These are phyloP conservation scores for Exophiala phaeomuriformis DNA, from an alignment of 2,329 filamentous ascomycete species.

Conservation along the genomic window DNA sequence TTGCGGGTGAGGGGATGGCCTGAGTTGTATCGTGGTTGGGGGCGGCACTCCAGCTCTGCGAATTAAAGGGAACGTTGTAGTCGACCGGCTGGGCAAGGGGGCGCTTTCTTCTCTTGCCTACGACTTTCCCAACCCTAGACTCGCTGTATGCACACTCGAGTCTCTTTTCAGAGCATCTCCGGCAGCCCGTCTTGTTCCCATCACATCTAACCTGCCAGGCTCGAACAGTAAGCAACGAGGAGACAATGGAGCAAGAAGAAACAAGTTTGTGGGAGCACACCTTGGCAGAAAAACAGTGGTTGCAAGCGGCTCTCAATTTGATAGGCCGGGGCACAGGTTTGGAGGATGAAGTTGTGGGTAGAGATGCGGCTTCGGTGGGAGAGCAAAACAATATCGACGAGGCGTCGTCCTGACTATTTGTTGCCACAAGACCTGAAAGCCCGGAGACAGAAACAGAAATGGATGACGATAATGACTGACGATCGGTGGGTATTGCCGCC, in stretches of 20 bases:
- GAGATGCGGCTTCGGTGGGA: slow-evolving; percentile 6
- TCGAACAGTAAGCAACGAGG: not conserved
- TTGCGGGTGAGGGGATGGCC: slow-evolving; percentile 24
- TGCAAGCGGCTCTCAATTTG: slow-evolving; percentile 26
- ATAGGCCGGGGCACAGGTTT: slow-evolving; percentile 22
- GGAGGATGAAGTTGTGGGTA: slow-evolving; percentile 5
- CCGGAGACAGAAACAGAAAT: not conserved
- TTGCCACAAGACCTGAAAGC: not conserved
- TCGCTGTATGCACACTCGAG: slow-evolving; percentile 27
- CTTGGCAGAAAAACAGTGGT: slow-evolving; percentile 27
- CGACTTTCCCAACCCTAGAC: slow-evolving; percentile 26
- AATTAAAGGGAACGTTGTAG: slow-evolving; percentile 14
- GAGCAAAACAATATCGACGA: not conserved
- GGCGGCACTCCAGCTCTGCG: slow-evolving; percentile 10
- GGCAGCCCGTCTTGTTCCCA: slow-evolving; percentile 26
- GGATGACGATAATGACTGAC: not conserved
- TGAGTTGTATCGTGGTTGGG: slow-evolving; percentile 13
- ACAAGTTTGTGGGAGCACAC: slow-evolving; percentile 4
- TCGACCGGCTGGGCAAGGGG: slow-evolving; percentile 21
- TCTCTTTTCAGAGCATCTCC: slow-evolving; percentile 25
- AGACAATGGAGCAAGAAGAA: slow-evolving; percentile 1
- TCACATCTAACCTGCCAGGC: slow-evolving; percentile 25
- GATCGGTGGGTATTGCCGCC: slow-evolving; percentile 7
- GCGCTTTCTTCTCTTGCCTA: slow-evolving; percentile 27
- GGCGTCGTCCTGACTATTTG: not conserved